phyloP scores from a whole-genome alignment of 2,329 filamentous ascomycete genomes.

The Trichoderma sp. region DNA sequence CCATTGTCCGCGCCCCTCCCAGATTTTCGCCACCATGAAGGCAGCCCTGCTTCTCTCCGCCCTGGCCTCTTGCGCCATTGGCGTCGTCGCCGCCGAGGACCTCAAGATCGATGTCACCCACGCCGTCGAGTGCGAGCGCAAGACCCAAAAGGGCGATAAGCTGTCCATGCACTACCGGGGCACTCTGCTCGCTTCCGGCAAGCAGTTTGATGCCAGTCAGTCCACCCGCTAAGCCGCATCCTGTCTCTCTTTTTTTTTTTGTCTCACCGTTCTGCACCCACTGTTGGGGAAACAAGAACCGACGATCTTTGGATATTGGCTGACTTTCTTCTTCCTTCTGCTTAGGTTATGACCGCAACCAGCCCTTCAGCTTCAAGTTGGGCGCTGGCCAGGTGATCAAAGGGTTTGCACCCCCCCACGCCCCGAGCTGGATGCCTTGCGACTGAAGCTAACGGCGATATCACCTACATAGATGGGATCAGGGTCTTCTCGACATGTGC shows the following conservation, averaged over 20 bases:
- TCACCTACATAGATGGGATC: constrained; percentile 68
- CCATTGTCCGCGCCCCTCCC: constrained; percentile 10
- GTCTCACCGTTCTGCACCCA: neutral
- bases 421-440: neutral
- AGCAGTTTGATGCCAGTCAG: constrained; percentile 77
- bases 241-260: neutral
- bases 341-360: constrained; percentile 70
- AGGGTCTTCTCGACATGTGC: constrained; percentile 91
- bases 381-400: constrained; percentile 84
- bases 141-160: constrained; percentile 73
- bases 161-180: constrained; percentile 89
- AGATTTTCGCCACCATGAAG: constrained; percentile 48
- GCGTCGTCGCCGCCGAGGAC: constrained; percentile 56
- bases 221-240: neutral
- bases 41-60: constrained; percentile 51
- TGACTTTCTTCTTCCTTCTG: constrained; percentile 6
- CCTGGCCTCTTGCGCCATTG: constrained; percentile 53
- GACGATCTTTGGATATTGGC: neutral
- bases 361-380: constrained; percentile 76
- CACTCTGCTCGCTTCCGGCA: constrained; percentile 71
- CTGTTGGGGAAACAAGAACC: neutral
- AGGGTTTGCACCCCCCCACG: constrained; percentile 60
- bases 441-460: constrained; percentile 1
- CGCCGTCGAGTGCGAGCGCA: constrained; percentile 76
- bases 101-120: constrained; percentile 78